These are phyloP conservation scores for Aspergillus ochraceoroseus DNA, from an alignment of 2,329 filamentous ascomycete genomes.

Conservation along the genomic window DNA sequence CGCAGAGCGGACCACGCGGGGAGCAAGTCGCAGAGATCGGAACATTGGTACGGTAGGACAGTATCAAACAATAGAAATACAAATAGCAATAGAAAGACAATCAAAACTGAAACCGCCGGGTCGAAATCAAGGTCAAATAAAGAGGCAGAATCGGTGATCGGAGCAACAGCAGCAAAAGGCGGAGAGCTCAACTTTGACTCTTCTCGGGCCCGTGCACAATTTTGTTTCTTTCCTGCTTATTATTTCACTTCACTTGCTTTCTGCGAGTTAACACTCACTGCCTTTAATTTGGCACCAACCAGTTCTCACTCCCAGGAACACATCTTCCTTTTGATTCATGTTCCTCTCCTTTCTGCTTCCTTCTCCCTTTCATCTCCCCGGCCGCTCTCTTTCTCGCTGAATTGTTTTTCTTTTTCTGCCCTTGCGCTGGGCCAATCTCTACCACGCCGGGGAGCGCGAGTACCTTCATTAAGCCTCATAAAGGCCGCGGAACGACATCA, in stretches of 20 bases:
- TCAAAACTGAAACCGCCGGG: not conserved
- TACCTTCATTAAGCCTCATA: slow-evolving; percentile 10
- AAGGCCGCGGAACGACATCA: slow-evolving; percentile 26
- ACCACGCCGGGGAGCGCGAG: slow-evolving; percentile 26
- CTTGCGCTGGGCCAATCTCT: slow-evolving; percentile 19
- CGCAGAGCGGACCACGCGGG: slow-evolving; percentile 28
- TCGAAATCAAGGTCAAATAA: slow-evolving; percentile 9
- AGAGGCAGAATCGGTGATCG: slow-evolving; percentile 15
- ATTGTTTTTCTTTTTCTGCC: slow-evolving; percentile 9
- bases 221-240: slow-evolving; percentile 29
- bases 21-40: slow-evolving; percentile 26
- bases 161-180: slow-evolving; percentile 20
- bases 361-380: slow-evolving; percentile 15
- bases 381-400: slow-evolving; percentile 15
- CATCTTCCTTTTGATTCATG: slow-evolving; percentile 20
- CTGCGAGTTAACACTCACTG: no score
- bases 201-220: slow-evolving; percentile 37
- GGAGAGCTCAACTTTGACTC: slow-evolving; percentile 11
- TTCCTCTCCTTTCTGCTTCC: slow-evolving; percentile 8
- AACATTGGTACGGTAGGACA: slow-evolving; percentile 28
- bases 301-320: slow-evolving; percentile 11
- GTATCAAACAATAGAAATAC: not conserved
- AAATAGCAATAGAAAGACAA: not conserved
- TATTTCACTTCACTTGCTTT: no score
- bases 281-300: slow-evolving; percentile 15